Evolutionary conservation across 192 early-diverging fungal species (phyloP).

Genomic region (Piromyces finnis): DNA sequence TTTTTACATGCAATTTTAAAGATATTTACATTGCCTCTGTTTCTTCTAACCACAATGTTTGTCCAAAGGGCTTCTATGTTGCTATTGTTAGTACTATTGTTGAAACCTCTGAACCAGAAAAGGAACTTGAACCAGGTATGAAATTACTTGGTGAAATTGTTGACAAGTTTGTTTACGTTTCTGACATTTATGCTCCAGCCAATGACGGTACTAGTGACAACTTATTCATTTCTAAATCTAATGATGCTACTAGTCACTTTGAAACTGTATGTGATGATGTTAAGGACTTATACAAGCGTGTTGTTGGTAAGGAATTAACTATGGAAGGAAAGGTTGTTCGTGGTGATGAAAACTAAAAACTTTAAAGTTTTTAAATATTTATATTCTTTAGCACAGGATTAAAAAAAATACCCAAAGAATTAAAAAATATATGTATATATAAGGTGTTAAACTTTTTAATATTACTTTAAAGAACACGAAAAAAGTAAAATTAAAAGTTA

Average conservation of each 20-base stretch:
- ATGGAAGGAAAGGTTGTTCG: not conserved
- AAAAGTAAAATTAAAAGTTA: too few species aligned
- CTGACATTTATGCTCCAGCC: conserved; percentile 69
- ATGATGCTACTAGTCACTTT: conserved; percentile 98
- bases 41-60: conserved; percentile 85
- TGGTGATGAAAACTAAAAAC: not conserved
- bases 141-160: conserved; percentile 75
- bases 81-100: conserved; percentile 97
- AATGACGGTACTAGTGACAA: conserved; percentile 62
- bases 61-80: conserved; percentile 67
- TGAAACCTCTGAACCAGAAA: conserved; percentile 79
- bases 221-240: conserved; percentile 83
- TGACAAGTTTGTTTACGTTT: conserved; percentile 74
- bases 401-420: too few species aligned
- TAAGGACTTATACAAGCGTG: conserved; percentile 66
- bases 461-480: too few species aligned
- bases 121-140: conserved; percentile 75
- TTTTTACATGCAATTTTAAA: too few species aligned
- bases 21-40: conserved; percentile 94
- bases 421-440: too few species aligned
- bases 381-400: too few species aligned
- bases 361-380: not conserved
- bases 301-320: conserved; percentile 19
- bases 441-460: too few species aligned
- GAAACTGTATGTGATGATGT: conserved; percentile 95